These are phyloP conservation scores for Fusarium algeriense DNA, from an alignment of 2,329 filamentous ascomycete species.

Conservation along the genomic window DNA sequence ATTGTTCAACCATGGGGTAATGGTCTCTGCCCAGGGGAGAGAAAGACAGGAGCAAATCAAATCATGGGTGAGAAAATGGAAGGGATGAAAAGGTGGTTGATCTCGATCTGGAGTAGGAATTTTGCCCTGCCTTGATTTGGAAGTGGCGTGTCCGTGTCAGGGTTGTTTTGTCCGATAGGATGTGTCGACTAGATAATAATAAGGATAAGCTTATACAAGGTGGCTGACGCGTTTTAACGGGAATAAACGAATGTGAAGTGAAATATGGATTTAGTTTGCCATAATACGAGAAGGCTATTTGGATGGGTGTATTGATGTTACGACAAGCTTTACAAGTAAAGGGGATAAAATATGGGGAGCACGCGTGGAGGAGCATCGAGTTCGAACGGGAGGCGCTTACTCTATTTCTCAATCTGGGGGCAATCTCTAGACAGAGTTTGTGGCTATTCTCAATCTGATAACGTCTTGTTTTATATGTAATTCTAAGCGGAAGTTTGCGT, in stretches of 20 bases:
- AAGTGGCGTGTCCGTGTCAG: slow-evolving; percentile 30
- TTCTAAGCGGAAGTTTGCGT: neutral
- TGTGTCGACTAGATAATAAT: neutral
- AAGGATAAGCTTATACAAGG: slow-evolving; percentile 10
- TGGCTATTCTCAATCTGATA: neutral
- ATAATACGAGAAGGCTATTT: neutral
- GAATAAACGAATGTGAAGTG: slow-evolving; percentile 1
- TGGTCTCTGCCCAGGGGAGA: slow-evolving; percentile 15
- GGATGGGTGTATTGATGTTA: neutral
- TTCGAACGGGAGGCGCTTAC: neutral
- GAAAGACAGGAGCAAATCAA: slow-evolving; percentile 14
- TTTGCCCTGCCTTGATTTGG: slow-evolving; percentile 35
- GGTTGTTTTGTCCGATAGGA: slow-evolving; percentile 27
- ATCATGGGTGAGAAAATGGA: slow-evolving; percentile 24
- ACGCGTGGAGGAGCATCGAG: slow-evolving; percentile 36
- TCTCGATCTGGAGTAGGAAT: slow-evolving; percentile 35
- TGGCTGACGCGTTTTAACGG: slow-evolving; percentile 19
- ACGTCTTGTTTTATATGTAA: neutral
- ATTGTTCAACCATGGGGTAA: slow-evolving; percentile 25
- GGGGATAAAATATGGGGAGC: slow-evolving; percentile 28
- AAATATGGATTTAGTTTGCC: neutral
- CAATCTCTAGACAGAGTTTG: neutral
- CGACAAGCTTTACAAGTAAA: slow-evolving; percentile 12
- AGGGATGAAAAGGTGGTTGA: slow-evolving; percentile 19
- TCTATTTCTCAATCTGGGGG: neutral